Conservation (phyloP, 2,329 filamentous ascomycete genomes). For the Colletotrichum brevisporum region DNA sequence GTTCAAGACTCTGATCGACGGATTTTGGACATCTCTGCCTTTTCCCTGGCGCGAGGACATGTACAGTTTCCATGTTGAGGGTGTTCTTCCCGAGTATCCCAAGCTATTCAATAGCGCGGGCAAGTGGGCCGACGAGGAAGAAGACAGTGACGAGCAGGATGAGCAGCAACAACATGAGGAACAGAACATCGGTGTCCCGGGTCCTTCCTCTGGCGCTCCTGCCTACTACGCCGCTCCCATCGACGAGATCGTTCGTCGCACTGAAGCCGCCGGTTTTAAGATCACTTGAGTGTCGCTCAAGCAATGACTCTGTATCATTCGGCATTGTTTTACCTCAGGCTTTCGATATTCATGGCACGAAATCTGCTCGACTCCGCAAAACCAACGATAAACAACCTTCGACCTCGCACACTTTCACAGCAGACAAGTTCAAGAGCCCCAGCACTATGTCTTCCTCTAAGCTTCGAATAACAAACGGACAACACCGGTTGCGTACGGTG, state of each 20-base stretch:
- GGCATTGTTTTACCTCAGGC: too few species aligned
- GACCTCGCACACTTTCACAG: neutral
- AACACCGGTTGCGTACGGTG: too few species aligned
- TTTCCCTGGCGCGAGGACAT: constrained; percentile 40
- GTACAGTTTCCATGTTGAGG: constrained; percentile 27
- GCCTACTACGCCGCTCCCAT: constrained; percentile 22
- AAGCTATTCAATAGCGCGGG: constrained; percentile 17
- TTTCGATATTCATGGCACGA: too few species aligned
- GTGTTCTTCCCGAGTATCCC: constrained; percentile 25
- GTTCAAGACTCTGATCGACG: constrained; percentile 11
- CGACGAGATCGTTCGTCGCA: constrained; percentile 17
- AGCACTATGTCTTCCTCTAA: neutral
- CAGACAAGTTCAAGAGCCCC: neutral
- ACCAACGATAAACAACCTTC: too few species aligned
- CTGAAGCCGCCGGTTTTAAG: constrained; percentile 5
- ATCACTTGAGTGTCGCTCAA: neutral
- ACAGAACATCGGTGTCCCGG: neutral
- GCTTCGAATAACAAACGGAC: neutral
- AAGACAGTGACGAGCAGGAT: neutral
- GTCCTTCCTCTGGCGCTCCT: constrained; percentile 2
- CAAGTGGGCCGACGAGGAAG: constrained; percentile 14
- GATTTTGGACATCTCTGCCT: constrained; percentile 24
- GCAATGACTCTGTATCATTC: too few species aligned
- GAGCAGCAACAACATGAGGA: neutral
- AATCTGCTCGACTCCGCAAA: too few species aligned